Conservation (phyloP, 139 green algal genomes). For the Zygnema circumcarinatum region DNA sequence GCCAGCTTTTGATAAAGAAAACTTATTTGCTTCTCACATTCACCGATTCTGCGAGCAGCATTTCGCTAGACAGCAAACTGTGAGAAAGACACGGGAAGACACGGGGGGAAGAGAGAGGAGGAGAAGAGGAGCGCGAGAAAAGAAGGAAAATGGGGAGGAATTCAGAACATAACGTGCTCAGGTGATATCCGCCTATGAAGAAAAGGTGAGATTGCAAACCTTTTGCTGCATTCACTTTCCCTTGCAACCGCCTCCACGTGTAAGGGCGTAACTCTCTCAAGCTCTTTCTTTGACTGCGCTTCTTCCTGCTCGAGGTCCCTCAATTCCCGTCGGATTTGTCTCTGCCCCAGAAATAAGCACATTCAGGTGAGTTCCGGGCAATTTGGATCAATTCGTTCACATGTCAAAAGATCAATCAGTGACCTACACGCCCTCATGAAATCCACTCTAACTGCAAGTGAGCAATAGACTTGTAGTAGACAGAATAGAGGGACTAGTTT, state of each 20-base stretch:
- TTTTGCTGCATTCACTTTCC: neutral
- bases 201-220: too few species aligned
- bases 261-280: neutral
- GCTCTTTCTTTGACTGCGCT: neutral
- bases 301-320: neutral
- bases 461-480: too few species aligned
- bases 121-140: neutral
- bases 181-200: too few species aligned
- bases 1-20: conserved; percentile 82
- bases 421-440: too few species aligned
- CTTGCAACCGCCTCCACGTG: neutral
- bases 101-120: neutral
- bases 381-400: too few species aligned
- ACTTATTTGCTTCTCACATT: conserved; percentile 48
- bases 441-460: too few species aligned
- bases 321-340: too few species aligned
- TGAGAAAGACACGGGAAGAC: conserved; percentile 9
- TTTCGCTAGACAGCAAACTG: neutral
- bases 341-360: too few species aligned
- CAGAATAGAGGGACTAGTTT: too few species aligned
- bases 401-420: too few species aligned
- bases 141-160: neutral
- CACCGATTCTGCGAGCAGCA: conserved; percentile 50
- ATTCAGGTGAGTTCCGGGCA: too few species aligned
- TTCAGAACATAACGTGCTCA: too few species aligned